phyloP scores from a whole-genome alignment of 805 yeast species.

The Metschnikowia continentalis region DNA sequence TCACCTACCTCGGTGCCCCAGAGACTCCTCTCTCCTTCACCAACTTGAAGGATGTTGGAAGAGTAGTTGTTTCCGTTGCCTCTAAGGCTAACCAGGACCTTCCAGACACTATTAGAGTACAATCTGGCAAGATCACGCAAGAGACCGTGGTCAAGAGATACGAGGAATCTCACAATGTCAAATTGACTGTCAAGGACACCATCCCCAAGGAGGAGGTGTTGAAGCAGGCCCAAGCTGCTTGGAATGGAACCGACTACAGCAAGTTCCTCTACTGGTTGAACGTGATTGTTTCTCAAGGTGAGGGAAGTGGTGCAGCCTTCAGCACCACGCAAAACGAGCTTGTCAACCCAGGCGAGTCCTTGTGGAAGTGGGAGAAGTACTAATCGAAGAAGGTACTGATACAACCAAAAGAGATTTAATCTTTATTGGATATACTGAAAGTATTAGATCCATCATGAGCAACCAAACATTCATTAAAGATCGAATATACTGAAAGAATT shows the following conservation, averaged over 20 bases:
- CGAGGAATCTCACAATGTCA: constrained; percentile 36
- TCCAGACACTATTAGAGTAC: constrained; percentile 43
- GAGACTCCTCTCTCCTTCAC: constrained; percentile 18
- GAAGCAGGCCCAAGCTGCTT: constrained; percentile 26
- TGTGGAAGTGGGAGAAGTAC: constrained; percentile 42
- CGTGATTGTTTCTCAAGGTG: constrained; percentile 32
- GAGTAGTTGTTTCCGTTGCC: constrained; percentile 37
- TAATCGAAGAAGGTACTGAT: constrained; percentile 4
- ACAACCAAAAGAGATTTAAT: too few species aligned
- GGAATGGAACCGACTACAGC: constrained; percentile 21
- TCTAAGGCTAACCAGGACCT: constrained; percentile 27
- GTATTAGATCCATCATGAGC: too few species aligned
- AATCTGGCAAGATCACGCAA: constrained; percentile 37
- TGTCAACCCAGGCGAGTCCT: constrained; percentile 42
- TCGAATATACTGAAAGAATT: too few species aligned
- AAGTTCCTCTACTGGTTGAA: constrained; percentile 38
- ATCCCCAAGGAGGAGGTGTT: constrained; percentile 22
- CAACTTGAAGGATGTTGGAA: constrained; percentile 40
- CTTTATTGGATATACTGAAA: too few species aligned
- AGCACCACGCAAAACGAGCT: constrained; percentile 35
- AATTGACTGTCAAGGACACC: constrained; percentile 7
- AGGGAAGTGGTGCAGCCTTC: constrained; percentile 34
- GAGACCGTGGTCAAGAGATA: constrained; percentile 37
- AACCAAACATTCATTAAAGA: too few species aligned
- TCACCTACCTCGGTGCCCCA: constrained; percentile 41